Base-by-base conservation (phyloP, 225 moss, liverwort and hornwort genomes). In the Pseudoscleropodium purum region DNA sequence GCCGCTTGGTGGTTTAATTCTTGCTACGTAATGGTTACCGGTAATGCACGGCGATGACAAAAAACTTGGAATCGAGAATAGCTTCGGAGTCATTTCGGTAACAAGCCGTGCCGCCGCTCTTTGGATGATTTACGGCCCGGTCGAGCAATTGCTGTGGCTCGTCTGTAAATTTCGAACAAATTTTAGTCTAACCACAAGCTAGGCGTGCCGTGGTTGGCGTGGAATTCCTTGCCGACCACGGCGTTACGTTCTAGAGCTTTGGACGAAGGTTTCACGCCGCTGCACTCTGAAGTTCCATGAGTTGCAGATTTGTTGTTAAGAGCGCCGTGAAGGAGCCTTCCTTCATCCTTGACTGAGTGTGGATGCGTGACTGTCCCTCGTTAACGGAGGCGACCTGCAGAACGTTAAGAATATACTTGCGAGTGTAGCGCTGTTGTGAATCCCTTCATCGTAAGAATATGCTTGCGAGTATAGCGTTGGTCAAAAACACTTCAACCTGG, bases 231-330 rank as follows among this genome's bases (percentile, higher is more conserved):
- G 54, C 59, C 52, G 45, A 89, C 49, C 49, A 34, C 73, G 72
- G 72, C 45, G 73, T 65, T 72, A 17, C 34, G 25, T 65, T 51
- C 59, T 84, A n/a, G 84, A 72, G 89, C 78, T 79, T 39, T 36
- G 15, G 41, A 54, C 54, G 79, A 63, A 88, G 84, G 69, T 84
- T 49, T 87, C 57, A 16, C 54, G 82, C 45, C 56, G 34, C 90
- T 92, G 90, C 81, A 86, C 84, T 90, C 89, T 89, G 86, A 84
- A 74, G 87, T 81, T 83, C 91, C 92, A 91, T 91, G 92, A 92
- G 89, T 87, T 92, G 41, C 73, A 73, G 60, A 67, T 59, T 83
- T 31, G 84, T 41, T n/a, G 65, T 41, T 47, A 74, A 64, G 59
- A 75, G 74, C 41, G 76, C 54, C 66, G 68, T 51, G 73, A 79